Evolutionary conservation across 2,329 filamentous ascomycete genomes (phyloP).

Genomic region (Clarireedia paspali): DNA sequence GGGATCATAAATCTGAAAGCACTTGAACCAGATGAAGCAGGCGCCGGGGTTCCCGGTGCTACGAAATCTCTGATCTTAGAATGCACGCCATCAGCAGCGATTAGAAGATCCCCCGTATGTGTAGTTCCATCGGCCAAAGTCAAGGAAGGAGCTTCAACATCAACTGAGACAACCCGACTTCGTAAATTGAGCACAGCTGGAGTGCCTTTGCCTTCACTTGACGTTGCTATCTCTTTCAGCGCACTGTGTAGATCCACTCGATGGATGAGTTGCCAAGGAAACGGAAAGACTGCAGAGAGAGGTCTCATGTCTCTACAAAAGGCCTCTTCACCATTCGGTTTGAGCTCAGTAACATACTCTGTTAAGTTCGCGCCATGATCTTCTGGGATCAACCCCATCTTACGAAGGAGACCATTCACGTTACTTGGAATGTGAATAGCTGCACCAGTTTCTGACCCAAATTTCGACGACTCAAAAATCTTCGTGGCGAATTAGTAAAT

Average conservation of each 20-base stretch:
- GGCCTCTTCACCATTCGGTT: constrained; percentile 1
- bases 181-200: constrained; percentile 35
- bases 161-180: constrained; percentile 37
- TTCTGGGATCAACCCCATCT: constrained; percentile 36
- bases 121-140: constrained; percentile 38
- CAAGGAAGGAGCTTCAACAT: constrained; percentile 34
- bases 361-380: constrained; percentile 28
- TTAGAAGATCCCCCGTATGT: constrained; percentile 40
- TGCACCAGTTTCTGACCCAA: constrained; percentile 49
- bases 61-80: neutral
- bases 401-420: constrained; percentile 45
- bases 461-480: constrained; percentile 48
- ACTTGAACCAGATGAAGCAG: constrained; percentile 13
- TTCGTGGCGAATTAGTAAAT: constrained; percentile 18
- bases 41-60: neutral
- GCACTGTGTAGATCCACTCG: constrained; percentile 45
- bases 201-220: constrained; percentile 29
- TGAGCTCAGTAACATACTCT: constrained; percentile 8
- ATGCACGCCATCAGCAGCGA: constrained; percentile 48
- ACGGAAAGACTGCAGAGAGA: neutral
- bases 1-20: constrained; percentile 23
- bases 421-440: constrained; percentile 58
- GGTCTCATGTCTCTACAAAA: neutral
- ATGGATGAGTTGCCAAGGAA: constrained; percentile 43
- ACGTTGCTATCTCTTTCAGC: constrained; percentile 39